Conservation (phyloP, 371 early-diverging fungal species). For the Capillidium heterosporum region DNA sequence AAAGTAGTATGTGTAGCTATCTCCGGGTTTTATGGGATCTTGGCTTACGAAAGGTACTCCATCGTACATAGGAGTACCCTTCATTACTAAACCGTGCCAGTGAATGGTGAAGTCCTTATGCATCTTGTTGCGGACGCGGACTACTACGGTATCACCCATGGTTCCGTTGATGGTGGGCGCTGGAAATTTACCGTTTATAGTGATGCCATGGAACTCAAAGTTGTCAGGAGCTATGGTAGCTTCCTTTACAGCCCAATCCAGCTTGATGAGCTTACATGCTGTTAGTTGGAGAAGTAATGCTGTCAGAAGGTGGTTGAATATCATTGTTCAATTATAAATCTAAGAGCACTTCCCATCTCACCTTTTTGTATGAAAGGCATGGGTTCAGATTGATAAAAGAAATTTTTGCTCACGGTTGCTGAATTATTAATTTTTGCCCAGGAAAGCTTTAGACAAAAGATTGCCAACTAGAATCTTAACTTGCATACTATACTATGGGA, state of each 20-base stretch:
- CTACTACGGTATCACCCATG: slow-evolving; percentile 13
- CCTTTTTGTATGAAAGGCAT: too few relatives aligned
- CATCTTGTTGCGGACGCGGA: slow-evolving; percentile 16
- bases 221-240: neutral
- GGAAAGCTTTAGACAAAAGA: too few relatives aligned
- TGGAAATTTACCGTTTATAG: slow-evolving; percentile 20
- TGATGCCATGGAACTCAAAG: neutral
- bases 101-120: slow-evolving; percentile 13
- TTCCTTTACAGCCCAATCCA: neutral
- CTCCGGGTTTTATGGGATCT: slow-evolving; percentile 14
- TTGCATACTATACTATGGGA: too few relatives aligned
- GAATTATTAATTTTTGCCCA: too few relatives aligned
- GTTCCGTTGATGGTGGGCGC: slow-evolving; percentile 21
- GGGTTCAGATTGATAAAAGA: too few relatives aligned
- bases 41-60: slow-evolving; percentile 26
- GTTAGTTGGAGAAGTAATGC: too few relatives aligned
- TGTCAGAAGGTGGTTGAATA: too few relatives aligned
- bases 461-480: too few relatives aligned
- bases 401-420: too few relatives aligned
- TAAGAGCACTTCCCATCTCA: too few relatives aligned
- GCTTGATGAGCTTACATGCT: neutral
- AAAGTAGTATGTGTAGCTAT: slow-evolving; percentile 13
- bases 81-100: slow-evolving; percentile 21
- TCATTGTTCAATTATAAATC: too few relatives aligned
- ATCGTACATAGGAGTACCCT: slow-evolving; percentile 16